A percentile compares a stretch with the other conserved stretches of the same genome.
phyloP scores from a whole-genome alignment of 257 asterid genomes.

The Cynanchum wilfordii region DNA sequence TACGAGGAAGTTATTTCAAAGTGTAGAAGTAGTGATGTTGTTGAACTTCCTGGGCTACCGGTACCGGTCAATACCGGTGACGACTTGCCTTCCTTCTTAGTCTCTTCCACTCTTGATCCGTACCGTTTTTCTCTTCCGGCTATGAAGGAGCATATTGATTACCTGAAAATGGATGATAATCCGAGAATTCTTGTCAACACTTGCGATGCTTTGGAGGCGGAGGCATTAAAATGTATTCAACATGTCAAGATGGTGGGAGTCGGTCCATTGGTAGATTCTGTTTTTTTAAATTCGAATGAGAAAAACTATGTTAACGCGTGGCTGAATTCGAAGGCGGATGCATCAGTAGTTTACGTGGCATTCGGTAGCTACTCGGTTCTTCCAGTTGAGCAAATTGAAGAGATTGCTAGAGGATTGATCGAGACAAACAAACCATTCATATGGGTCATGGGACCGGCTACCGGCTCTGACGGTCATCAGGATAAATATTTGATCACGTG shows the following conservation, averaged over 20 bases:
- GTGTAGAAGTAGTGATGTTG: neutral
- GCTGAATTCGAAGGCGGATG: constrained; percentile 22
- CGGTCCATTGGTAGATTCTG: constrained; percentile 51
- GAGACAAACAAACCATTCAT: constrained; percentile 23
- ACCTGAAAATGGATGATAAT: constrained; percentile 22
- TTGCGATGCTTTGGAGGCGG: constrained; percentile 34
- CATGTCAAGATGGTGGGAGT: constrained; percentile 28
- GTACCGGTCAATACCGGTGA: constrained; percentile 26
- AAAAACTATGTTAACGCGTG: constrained; percentile 13
- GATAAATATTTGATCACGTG: no score
- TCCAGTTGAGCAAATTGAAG: constrained; percentile 26
- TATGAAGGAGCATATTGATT: constrained; percentile 42
- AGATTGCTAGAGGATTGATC: constrained; percentile 20
- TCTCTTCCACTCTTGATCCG: constrained; percentile 17
- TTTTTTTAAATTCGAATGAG: constrained; percentile 35
- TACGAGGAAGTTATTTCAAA: constrained; percentile 22
- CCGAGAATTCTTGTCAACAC: constrained; percentile 47
- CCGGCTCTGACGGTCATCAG: no score
- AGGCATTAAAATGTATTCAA: constrained; percentile 22
- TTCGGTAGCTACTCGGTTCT: constrained; percentile 42
- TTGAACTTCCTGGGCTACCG: constrained; percentile 42
- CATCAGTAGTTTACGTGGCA: constrained; percentile 39
- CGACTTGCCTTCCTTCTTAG: constrained; percentile 57
- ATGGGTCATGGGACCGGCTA: constrained; percentile 29
- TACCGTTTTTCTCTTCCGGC: constrained; percentile 19